Evolutionary conservation across 345 rosid species (phyloP).

Genomic region (Aethionema arabicum): DNA sequence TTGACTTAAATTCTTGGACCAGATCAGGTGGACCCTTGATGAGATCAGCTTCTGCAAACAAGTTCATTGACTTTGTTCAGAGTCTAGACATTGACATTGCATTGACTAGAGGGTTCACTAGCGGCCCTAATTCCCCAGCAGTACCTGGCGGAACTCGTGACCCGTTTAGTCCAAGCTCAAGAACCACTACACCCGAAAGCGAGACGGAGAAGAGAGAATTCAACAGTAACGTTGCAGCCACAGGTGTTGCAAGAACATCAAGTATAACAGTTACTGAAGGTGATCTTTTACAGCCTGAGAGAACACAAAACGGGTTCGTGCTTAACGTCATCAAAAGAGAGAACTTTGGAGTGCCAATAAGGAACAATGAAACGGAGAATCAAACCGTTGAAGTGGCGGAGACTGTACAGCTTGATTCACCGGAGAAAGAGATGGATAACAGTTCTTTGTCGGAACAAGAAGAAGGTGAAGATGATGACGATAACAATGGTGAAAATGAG

Average conservation of each 20-base stretch:
- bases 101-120: constrained; percentile 44
- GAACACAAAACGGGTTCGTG: constrained; percentile 65
- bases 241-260: constrained; percentile 38
- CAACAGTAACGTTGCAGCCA: constrained; percentile 19
- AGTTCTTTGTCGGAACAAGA: constrained; percentile 67
- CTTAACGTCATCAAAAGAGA: constrained; percentile 73
- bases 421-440: constrained; percentile 64
- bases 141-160: constrained; percentile 43
- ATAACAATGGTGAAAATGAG: neutral
- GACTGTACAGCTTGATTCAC: constrained; percentile 65
- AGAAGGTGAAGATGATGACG: constrained; percentile 32
- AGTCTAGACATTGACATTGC: constrained; percentile 62
- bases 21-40: constrained; percentile 95
- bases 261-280: constrained; percentile 79
- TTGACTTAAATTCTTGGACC: constrained; percentile 84
- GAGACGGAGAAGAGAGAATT: constrained; percentile 43
- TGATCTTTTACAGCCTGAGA: constrained; percentile 81
- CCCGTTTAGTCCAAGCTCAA: constrained; percentile 35
- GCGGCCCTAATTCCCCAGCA: constrained; percentile 49
- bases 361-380: constrained; percentile 38
- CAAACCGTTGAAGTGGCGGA: constrained; percentile 53
- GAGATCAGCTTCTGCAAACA: constrained; percentile 90
- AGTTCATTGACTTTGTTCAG: constrained; percentile 75
- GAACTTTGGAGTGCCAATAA: constrained; percentile 40
- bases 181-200: constrained; percentile 43